Evolutionary conservation across 2,329 filamentous ascomycete species (phyloP), one percentile per base, ranked within the genome.

Genomic region (Alternaria brassicae): DNA sequence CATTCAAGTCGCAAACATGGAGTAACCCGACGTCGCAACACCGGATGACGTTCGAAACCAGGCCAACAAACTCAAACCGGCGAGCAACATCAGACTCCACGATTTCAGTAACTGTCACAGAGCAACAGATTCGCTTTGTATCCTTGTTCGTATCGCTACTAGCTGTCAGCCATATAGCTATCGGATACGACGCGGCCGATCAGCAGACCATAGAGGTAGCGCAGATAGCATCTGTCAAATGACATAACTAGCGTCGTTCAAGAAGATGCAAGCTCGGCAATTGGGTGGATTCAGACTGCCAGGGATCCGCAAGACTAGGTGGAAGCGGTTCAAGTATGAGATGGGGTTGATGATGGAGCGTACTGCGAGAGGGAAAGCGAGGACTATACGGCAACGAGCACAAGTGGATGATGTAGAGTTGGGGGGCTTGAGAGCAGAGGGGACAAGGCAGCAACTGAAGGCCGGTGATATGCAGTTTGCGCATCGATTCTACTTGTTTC

Each of bases 391-490:
- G 34, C 42, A 52, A 12, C 47, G 34, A 28, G 44, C 34, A 0
- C 58, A 49, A 30, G 41, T 41, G 6, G 57, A 61, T 2, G 30
- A 63, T 10, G 36, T 61, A 4, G 56, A 64, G 17, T 12, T 64
- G 15, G 91, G 95, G 86, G 86, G 87, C 68, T 91, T 96, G 88
- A 87, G 90, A 67, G 88, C 94, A 78, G 83, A 88, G 72, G 92
- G 97, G 81, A 9, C 13, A 34, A 23, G 0, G 6, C 1, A 13
- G 30, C 19, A 36, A 15, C 9, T 28, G 4, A 37, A 6, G 1
- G 6, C 15, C 10, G 12, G 28, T 6, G 7, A 3, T 2, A 7
- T 9, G 2, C 6, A 15, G 5, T n/a, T 6, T 28, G 7, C 10
- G 30, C 13, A 6, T 8, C 9, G 8, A 8, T 21, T 13, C 19